Evolutionary conservation across 805 yeast genomes (phyloP).

Genomic region (Kazachstania martiniae): DNA sequence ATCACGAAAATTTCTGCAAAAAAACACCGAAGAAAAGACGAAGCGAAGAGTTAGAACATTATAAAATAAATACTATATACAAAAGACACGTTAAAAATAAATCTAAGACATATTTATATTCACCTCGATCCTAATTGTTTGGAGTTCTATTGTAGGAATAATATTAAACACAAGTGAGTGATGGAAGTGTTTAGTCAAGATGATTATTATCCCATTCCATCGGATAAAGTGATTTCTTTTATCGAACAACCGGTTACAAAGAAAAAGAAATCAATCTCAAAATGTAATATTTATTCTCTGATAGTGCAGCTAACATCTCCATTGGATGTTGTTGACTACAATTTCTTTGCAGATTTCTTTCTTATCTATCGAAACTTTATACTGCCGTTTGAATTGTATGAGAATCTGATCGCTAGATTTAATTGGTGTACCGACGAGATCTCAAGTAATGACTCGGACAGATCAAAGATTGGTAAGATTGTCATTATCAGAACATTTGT

Average conservation of each 20-base stretch:
- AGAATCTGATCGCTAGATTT: slow-evolving; percentile 51
- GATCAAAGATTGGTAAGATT: slow-evolving; percentile 41
- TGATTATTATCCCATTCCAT: slow-evolving; percentile 25
- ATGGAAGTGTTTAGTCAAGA: slow-evolving; percentile 17
- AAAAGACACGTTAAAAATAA: too few species aligned
- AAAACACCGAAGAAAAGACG: too few species aligned
- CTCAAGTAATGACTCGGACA: slow-evolving; percentile 1
- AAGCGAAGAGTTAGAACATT: too few species aligned
- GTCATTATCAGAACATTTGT: slow-evolving; percentile 77
- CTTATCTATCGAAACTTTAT: slow-evolving; percentile 69
- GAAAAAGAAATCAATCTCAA: slow-evolving; percentile 10
- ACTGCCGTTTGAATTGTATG: slow-evolving; percentile 45
- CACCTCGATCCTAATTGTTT: background rate
- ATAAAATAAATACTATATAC: too few species aligned
- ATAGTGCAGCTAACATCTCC: slow-evolving; percentile 62
- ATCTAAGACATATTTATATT: background rate
- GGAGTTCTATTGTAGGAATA: too few species aligned
- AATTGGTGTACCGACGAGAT: slow-evolving; percentile 54
- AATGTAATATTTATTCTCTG: slow-evolving; percentile 28
- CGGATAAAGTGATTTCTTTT: slow-evolving; percentile 17
- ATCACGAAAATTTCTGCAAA: too few species aligned
- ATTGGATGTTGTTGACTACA: slow-evolving; percentile 57
- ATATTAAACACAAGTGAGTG: too few species aligned
- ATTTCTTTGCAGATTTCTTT: slow-evolving; percentile 74
- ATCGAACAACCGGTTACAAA: slow-evolving; percentile 5